Conservation (phyloP, 2,329 filamentous ascomycete species). For the Aspergillus niger region DNA sequence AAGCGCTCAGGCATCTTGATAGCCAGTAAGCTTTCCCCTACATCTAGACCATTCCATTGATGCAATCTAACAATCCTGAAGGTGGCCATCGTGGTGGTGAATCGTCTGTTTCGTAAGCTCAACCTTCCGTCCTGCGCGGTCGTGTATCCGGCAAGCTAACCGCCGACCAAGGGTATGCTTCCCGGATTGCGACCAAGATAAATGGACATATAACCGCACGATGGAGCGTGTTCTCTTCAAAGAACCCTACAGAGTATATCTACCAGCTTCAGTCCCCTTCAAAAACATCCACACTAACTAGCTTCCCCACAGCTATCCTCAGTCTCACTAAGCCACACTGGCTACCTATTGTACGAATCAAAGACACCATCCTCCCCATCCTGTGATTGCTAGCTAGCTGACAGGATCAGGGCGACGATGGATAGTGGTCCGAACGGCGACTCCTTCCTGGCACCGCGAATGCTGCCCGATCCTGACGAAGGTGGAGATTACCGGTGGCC, state of each 20-base stretch:
- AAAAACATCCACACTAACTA: not conserved
- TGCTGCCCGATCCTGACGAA: conserved; percentile 36
- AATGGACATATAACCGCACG: conserved; percentile 35
- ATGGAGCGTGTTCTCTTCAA: conserved; percentile 37
- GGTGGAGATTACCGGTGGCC: conserved; percentile 37
- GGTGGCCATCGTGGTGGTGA: conserved; percentile 33
- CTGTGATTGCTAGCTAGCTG: conserved; percentile 11
- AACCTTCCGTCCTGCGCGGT: not conserved
- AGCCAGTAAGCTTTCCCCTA: conserved; percentile 32
- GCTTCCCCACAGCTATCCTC: conserved; percentile 33
- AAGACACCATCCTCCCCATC: conserved; percentile 6
- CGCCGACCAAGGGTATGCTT: conserved; percentile 32
- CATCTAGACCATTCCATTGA: no score
- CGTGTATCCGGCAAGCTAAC: conserved; percentile 4
- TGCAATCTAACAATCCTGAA: conserved; percentile 21
- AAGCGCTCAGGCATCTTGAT: conserved; percentile 39
- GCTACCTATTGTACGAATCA: conserved; percentile 35
- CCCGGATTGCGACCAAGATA: conserved; percentile 33
- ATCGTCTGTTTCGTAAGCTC: conserved; percentile 37
- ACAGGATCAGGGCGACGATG: conserved; percentile 37
- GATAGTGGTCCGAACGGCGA: conserved; percentile 38
- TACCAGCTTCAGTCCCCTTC: not conserved
- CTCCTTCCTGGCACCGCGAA: conserved; percentile 34
- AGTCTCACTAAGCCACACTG: conserved; percentile 39
- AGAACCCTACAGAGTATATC: conserved; percentile 35